These are phyloP conservation scores for Reutealis trisperma DNA, from an alignment of 345 rosid genomes.

Conservation along the genomic window DNA sequence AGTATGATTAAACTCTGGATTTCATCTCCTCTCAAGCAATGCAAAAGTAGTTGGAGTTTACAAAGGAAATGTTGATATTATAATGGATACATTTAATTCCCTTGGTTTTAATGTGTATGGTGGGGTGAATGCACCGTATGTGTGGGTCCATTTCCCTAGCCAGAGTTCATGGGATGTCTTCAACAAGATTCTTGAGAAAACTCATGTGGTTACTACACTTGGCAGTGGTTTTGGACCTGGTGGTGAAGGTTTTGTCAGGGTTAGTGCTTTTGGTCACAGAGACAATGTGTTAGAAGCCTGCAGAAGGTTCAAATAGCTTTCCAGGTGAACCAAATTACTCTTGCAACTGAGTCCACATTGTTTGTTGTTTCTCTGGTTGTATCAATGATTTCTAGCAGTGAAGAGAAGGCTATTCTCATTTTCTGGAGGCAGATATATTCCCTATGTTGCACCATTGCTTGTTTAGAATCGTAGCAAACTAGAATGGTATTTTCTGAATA, in stretches of 20 bases:
- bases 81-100: slow-evolving; percentile 71
- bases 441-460: not conserved
- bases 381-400: not conserved
- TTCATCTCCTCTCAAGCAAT: slow-evolving; percentile 60
- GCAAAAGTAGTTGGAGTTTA: slow-evolving; percentile 86
- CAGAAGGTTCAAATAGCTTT: not conserved
- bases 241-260: slow-evolving; percentile 28
- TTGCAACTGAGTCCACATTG: not conserved
- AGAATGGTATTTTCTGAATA: too few species aligned
- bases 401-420: not conserved
- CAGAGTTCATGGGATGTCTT: too few species aligned
- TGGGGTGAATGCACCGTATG: slow-evolving; percentile 88
- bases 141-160: slow-evolving; percentile 88
- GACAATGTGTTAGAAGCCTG: too few species aligned
- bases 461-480: not conserved
- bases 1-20: not conserved
- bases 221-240: too few species aligned
- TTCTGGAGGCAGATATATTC: not conserved
- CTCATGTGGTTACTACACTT: too few species aligned
- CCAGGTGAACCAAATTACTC: slow-evolving; percentile 10
- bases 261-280: too few species aligned
- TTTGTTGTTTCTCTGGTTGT: not conserved
- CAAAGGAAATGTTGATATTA: slow-evolving; percentile 81
- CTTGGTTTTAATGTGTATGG: slow-evolving; percentile 88
- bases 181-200: too few species aligned